phyloP scores from a whole-genome alignment of 306 rosid genomes.

The Fragaria nilgerrensis region DNA sequence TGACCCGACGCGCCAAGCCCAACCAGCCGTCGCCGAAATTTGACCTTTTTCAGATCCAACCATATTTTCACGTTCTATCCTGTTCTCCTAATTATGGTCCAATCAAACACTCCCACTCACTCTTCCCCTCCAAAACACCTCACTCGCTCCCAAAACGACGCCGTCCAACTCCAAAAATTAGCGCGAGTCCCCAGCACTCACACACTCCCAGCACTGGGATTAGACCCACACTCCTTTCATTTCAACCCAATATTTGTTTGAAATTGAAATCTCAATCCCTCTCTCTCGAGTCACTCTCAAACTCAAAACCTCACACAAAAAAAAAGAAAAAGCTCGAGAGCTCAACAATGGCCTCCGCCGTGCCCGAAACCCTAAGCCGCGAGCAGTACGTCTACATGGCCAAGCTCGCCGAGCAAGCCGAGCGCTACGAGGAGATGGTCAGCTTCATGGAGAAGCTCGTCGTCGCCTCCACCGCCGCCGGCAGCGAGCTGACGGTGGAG shows the following conservation, averaged over 20 bases:
- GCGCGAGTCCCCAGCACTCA: neutral
- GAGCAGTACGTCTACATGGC: slow-evolving; percentile 45
- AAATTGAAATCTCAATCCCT: slow-evolving; percentile 12
- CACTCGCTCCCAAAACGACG: slow-evolving; percentile 16
- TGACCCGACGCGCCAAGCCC: neutral
- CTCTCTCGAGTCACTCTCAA: slow-evolving; percentile 12
- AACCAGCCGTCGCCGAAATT: slow-evolving; percentile 21
- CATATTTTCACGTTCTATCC: slow-evolving; percentile 18
- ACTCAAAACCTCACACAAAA: neutral
- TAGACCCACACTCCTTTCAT: too few species aligned
- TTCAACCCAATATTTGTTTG: neutral
- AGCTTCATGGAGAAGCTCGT: slow-evolving; percentile 47
- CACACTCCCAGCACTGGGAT: neutral
- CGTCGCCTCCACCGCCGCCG: slow-evolving; percentile 24
- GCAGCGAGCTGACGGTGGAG: slow-evolving; percentile 38
- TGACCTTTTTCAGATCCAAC: slow-evolving; percentile 11
- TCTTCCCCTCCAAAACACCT: too few species aligned
- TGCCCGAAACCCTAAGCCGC: slow-evolving; percentile 33
- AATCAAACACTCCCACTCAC: neutral
- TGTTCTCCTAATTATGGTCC: slow-evolving; percentile 19
- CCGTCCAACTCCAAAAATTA: neutral
- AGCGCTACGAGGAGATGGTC: slow-evolving; percentile 52
- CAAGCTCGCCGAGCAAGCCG: slow-evolving; percentile 47
- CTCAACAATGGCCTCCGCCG: slow-evolving; percentile 30
- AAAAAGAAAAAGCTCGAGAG: neutral